These are phyloP conservation scores for Hydrangea macrophylla DNA, from an alignment of 148 eudicot species.

Conservation along the genomic window DNA sequence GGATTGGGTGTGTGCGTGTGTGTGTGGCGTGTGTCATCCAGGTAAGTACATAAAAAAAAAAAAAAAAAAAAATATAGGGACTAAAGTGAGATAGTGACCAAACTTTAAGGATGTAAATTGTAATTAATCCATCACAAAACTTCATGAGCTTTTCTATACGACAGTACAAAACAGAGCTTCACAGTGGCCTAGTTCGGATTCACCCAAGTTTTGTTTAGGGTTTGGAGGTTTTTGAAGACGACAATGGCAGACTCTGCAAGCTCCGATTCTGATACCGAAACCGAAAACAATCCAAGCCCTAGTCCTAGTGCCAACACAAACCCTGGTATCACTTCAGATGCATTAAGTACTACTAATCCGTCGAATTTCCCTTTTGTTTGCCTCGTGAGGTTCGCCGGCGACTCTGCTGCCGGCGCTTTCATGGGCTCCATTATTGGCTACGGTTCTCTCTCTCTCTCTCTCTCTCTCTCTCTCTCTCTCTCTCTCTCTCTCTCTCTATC, in stretches of 20 bases:
- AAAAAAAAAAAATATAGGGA: no score
- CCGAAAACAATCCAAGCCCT: slow-evolving; percentile 28
- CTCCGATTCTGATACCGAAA: slow-evolving; percentile 33
- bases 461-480: no score
- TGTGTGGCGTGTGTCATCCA: no score
- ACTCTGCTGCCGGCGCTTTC: slow-evolving; percentile 70
- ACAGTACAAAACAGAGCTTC: no score
- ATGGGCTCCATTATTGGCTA: slow-evolving; percentile 86
- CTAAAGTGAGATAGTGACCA: no score
- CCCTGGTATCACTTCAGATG: slow-evolving; percentile 14
- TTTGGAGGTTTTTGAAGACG: slow-evolving; percentile 15
- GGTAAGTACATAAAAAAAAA: no score
- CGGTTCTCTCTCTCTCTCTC: slow-evolving; percentile 35
- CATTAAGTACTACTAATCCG: slow-evolving; percentile 19
- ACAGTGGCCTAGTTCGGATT: neutral
- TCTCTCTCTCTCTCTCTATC: no score
- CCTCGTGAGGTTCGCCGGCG: slow-evolving; percentile 61
- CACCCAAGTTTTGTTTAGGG: slow-evolving; percentile 13
- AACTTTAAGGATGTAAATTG: no score
- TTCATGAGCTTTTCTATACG: no score
- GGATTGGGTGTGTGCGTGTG: no score
- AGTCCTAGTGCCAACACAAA: no score
- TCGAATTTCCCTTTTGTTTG: slow-evolving; percentile 56
- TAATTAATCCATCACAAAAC: no score
- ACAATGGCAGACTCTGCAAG: slow-evolving; percentile 37